These are phyloP conservation scores for Papiliotrema laurentii DNA, from an alignment of 1,284 basidiomycete species.

Conservation along the genomic window DNA sequence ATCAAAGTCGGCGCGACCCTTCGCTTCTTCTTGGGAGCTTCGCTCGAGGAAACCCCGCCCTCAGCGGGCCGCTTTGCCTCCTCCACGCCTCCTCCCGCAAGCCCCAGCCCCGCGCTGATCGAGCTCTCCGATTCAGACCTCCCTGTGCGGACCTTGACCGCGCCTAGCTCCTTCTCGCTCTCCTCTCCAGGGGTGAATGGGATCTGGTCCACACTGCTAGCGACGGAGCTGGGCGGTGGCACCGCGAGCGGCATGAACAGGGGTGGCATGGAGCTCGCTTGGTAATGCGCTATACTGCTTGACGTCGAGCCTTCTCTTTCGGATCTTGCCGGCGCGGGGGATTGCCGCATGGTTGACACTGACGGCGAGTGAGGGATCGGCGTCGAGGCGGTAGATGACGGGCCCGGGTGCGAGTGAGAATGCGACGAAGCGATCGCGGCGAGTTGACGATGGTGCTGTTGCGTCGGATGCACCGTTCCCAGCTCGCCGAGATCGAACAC, in stretches of 20 bases:
- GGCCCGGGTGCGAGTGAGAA: slow-evolving; percentile 47
- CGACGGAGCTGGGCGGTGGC: slow-evolving; percentile 19
- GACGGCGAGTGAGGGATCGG: slow-evolving; percentile 42
- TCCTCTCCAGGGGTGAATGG: slow-evolving; percentile 38
- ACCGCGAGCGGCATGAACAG: slow-evolving; percentile 9
- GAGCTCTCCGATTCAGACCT: slow-evolving; percentile 2
- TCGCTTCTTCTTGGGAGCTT: slow-evolving; percentile 74
- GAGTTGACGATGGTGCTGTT: slow-evolving; percentile 79
- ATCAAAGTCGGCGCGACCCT: slow-evolving; percentile 74
- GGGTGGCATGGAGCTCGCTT: slow-evolving; percentile 16
- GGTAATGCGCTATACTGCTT: slow-evolving; percentile 18
- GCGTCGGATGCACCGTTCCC: slow-evolving; percentile 74
- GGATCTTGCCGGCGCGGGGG: slow-evolving; percentile 30
- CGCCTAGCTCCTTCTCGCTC: slow-evolving; percentile 8
- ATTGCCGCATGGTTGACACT: slow-evolving; percentile 46
- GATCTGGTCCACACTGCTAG: slow-evolving; percentile 25
- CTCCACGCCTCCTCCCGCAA: neutral
- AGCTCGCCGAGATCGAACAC: slow-evolving; percentile 76
- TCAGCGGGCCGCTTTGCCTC: neutral
- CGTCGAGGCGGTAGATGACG: slow-evolving; percentile 39
- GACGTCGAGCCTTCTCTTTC: slow-evolving; percentile 41
- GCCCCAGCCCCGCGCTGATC: neutral
- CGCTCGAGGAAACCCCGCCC: slow-evolving; percentile 2
- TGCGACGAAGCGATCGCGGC: slow-evolving; percentile 81
- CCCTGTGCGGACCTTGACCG: neutral